phyloP scores from a whole-genome alignment of 192 early-diverging fungal species.

The Rhizophagus clarus region DNA sequence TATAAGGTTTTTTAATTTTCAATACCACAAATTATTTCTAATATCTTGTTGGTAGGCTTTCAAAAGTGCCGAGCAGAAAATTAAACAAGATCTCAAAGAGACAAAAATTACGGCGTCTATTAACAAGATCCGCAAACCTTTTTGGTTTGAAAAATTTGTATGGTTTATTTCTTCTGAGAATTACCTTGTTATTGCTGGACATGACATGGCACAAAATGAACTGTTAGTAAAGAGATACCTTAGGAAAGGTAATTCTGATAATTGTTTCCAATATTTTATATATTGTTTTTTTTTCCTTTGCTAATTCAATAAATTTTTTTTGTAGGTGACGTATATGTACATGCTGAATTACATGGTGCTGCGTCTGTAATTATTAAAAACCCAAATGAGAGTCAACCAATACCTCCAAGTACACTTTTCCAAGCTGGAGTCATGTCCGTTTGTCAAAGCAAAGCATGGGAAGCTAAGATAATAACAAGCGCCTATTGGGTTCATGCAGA shows the following conservation, averaged over 20 bases:
- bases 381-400: slow-evolving; percentile 53
- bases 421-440: slow-evolving; percentile 97
- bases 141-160: slow-evolving; percentile 98
- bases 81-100: slow-evolving; percentile 75
- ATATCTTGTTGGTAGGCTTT: slow-evolving; percentile 54
- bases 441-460: slow-evolving; percentile 94
- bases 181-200: slow-evolving; percentile 89
- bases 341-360: slow-evolving; percentile 92
- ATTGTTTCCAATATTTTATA: too few species aligned
- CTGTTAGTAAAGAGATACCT: slow-evolving; percentile 77
- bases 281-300: neutral
- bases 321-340: slow-evolving; percentile 84
- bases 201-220: slow-evolving; percentile 94
- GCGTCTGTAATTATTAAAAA: slow-evolving; percentile 91
- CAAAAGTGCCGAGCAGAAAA: slow-evolving; percentile 91
- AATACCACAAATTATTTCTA: neutral
- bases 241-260: slow-evolving; percentile 41
- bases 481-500: slow-evolving; percentile 93
- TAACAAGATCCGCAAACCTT: slow-evolving; percentile 85
- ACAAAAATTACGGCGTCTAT: slow-evolving; percentile 77
- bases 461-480: slow-evolving; percentile 91
- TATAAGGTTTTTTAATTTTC: neutral
- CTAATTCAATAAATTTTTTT: slow-evolving; percentile 43
- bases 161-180: slow-evolving; percentile 96
- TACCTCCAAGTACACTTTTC: slow-evolving; percentile 88